phyloP scores from a whole-genome alignment of 306 rosid species.

The Prunus mongolica region DNA sequence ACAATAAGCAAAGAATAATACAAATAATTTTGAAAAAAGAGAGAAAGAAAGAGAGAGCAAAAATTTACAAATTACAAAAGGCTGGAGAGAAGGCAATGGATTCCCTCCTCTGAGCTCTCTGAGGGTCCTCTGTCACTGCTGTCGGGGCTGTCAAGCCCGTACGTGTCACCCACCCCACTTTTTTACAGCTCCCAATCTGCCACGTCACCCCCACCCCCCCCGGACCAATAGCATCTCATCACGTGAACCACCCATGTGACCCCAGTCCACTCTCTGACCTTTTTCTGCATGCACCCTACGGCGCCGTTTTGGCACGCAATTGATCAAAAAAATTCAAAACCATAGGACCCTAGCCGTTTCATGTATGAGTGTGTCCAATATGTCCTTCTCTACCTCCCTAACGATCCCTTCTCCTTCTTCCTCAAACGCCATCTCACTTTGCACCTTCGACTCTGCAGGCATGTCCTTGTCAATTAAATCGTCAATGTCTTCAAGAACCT shows the following conservation, averaged over 20 bases:
- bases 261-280: neutral
- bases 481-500: constrained; percentile 72
- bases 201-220: constrained; percentile 12
- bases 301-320: constrained; percentile 17
- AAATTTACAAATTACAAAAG: constrained; percentile 9
- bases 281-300: constrained; percentile 13
- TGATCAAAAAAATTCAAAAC: constrained; percentile 6
- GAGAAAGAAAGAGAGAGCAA: neutral
- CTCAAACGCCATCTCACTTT: constrained; percentile 32
- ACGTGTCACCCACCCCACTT: constrained; percentile 34
- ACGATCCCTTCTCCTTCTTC: constrained; percentile 57
- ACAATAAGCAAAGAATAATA: constrained; percentile 1
- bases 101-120: constrained; percentile 35
- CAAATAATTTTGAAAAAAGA: neutral
- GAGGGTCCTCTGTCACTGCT: constrained; percentile 25
- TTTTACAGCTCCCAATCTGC: constrained; percentile 24
- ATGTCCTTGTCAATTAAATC: constrained; percentile 56
- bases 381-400: constrained; percentile 58
- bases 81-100: constrained; percentile 22
- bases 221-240: constrained; percentile 40
- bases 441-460: constrained; percentile 19
- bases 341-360: constrained; percentile 43
- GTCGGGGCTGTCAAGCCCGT: constrained; percentile 36
- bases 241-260: constrained; percentile 62
- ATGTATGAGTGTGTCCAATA: constrained; percentile 58